Base-by-base conservation (phyloP, 75 land plant genomes). In the Sequoiadendron giganteum region DNA sequence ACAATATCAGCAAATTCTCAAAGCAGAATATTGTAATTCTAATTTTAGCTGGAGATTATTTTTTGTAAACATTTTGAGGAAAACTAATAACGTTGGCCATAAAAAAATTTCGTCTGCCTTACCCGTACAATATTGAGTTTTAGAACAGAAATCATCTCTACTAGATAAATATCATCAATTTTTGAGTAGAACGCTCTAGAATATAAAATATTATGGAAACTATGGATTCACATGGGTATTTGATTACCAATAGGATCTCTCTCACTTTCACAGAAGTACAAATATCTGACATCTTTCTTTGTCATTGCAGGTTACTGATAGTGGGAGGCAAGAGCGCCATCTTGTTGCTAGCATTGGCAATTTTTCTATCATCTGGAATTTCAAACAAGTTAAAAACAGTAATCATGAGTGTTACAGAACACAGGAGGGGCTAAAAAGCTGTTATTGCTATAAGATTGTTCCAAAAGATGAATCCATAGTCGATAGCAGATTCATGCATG, bases 401-500 rank as follows among this genome's bases (percentile, higher is more conserved):
- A 83, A 91, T 54, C 99, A 98, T 87, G 94, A 92, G 42, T 98
- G 84, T 47, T 82, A 98, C 90, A 92, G 38, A 81, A 85, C 93
- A 43, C 93, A 93, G 87, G 92, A 93, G 83, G 99, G 99, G 65
- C 87, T 98, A 65, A 98, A 97, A 92, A 96, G 98, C 84, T 98
- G 99, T 87, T 98, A 98, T 90, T 98, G 99, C 88, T 98, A 98
- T 93, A 93, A 94, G 88, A 92, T 98, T 47, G 95, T 97, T 30
- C 95, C 90, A 0, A 95, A 94, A 85, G 99, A 98, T 48, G 97
- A 97, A 68, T 95, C 97, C 30, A 96, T 98, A 80, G 95, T 98
- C 61, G 99, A 95, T 56, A 98, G 99, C 90, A 95, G 93, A 84
- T 98, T 98, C 88, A 98, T 98, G 99, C 96, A 98, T 80, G 99